Evolutionary conservation across 257 asterid genomes (phyloP).

Genomic region (Solanum rostratum): DNA sequence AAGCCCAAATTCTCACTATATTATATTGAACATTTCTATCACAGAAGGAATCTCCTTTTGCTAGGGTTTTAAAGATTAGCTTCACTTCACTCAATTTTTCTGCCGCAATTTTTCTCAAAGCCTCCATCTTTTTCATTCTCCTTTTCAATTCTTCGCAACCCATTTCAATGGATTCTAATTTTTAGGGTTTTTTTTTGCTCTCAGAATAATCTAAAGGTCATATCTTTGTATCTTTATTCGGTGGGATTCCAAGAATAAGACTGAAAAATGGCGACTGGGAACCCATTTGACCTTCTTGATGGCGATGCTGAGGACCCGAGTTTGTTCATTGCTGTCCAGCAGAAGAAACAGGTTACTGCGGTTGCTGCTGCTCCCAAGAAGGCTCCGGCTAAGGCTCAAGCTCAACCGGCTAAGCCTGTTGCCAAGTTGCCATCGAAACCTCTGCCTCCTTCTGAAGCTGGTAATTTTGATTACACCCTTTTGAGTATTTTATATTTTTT

Average conservation of each 20-base stretch:
- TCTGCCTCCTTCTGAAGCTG: slow-evolving; percentile 54
- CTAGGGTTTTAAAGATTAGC: slow-evolving; percentile 25
- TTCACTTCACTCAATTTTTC: background rate
- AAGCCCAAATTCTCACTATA: background rate
- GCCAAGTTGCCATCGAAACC: slow-evolving; percentile 59
- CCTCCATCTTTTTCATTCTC: background rate
- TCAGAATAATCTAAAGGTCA: background rate
- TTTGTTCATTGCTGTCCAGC: background rate
- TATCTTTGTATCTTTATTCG: background rate
- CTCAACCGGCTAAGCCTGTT: slow-evolving; percentile 22
- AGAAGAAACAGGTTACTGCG: slow-evolving; percentile 17
- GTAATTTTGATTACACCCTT: slow-evolving; percentile 8
- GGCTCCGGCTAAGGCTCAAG: slow-evolving; percentile 17
- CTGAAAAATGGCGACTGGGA: too few relatives aligned
- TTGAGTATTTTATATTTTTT: background rate
- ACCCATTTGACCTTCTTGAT: too few relatives aligned
- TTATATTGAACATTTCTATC: background rate
- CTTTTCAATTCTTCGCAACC: background rate
- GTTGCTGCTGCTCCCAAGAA: slow-evolving; percentile 21
- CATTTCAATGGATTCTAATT: slow-evolving; percentile 16
- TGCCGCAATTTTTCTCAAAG: slow-evolving; percentile 17
- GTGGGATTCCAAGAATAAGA: background rate
- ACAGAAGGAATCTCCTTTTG: background rate
- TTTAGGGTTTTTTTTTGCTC: background rate
- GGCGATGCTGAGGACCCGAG: too few relatives aligned